Evolutionary conservation across 106 monocot genomes (phyloP).

Genomic region (Dendrobium catenatum): DNA sequence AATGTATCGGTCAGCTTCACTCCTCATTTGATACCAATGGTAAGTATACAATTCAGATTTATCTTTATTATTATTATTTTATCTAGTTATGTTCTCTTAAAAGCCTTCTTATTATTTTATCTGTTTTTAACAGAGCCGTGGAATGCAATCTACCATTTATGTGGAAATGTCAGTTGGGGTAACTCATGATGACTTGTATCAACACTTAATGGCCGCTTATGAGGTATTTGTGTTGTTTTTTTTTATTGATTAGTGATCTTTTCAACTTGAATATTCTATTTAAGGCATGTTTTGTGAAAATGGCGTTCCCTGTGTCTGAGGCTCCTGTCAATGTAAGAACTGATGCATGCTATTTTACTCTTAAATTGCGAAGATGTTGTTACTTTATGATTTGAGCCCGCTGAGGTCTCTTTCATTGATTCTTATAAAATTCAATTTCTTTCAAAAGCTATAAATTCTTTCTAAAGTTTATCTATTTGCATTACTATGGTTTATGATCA

Average conservation of each 20-base stretch:
- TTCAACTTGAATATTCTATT: not conserved
- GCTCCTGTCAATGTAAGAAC: not conserved
- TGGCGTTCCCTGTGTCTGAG: not conserved
- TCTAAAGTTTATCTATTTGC: not conserved
- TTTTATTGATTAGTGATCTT: not conserved
- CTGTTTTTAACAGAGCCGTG: slow-evolving; percentile 58
- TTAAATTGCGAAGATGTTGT: not conserved
- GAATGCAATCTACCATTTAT: slow-evolving; percentile 97
- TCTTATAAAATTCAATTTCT: not conserved
- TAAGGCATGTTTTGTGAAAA: not conserved
- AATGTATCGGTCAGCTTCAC: slow-evolving; percentile 96
- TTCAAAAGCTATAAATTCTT: not conserved
- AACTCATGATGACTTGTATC: slow-evolving; percentile 58
- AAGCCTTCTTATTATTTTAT: not conserved
- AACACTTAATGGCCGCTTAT: slow-evolving; percentile 48
- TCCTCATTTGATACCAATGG: slow-evolving; percentile 95
- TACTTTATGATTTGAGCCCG: not conserved
- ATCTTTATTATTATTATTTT: not conserved
- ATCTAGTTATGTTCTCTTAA: not conserved
- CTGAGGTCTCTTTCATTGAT: too few species aligned
- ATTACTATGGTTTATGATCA: not conserved
- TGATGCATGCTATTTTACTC: not conserved
- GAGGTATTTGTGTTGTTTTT: slow-evolving; percentile 31
- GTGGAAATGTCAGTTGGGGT: slow-evolving; percentile 84
- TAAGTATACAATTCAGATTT: slow-evolving; percentile 20